Evolutionary conservation across 2,329 filamentous ascomycete genomes (phyloP).

Genomic region (Epicoccum nigrum): DNA sequence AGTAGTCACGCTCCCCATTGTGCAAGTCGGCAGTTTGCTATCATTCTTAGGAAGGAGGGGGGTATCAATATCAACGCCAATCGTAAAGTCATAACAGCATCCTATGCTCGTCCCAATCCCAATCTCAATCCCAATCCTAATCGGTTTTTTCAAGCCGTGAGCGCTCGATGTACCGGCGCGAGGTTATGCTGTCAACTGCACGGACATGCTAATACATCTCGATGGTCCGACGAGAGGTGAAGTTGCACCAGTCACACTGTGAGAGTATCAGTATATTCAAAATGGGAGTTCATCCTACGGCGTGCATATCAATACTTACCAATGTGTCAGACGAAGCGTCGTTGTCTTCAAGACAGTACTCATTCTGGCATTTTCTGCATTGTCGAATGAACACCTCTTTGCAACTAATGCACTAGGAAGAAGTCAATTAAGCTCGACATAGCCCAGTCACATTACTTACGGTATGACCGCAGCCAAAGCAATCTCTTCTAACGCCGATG

Average conservation of each 20-base stretch:
- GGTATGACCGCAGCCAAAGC: slow-evolving; percentile 85
- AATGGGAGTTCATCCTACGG: too few relatives aligned
- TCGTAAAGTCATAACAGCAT: not conserved
- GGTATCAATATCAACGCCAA: slow-evolving; percentile 29
- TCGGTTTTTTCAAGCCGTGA: too few relatives aligned
- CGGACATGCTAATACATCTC: slow-evolving; percentile 39
- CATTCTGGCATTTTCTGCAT: slow-evolving; percentile 75
- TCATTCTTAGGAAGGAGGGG: slow-evolving; percentile 18
- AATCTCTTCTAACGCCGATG: slow-evolving; percentile 68
- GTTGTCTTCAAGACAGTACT: slow-evolving; percentile 84
- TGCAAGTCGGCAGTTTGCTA: not conserved
- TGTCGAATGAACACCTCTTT: slow-evolving; percentile 72
- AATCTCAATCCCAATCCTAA: not conserved
- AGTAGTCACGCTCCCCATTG: not conserved
- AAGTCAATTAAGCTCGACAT: slow-evolving; percentile 7
- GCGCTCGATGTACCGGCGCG: too few relatives aligned
- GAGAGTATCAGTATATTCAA: slow-evolving; percentile 8
- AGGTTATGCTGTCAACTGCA: too few relatives aligned
- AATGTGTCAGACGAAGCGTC: slow-evolving; percentile 74
- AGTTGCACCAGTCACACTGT: slow-evolving; percentile 51
- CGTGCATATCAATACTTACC: slow-evolving; percentile 37
- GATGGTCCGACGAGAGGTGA: slow-evolving; percentile 41
- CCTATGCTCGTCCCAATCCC: not conserved
- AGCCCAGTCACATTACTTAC: slow-evolving; percentile 52
- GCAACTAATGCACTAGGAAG: slow-evolving; percentile 72